These are phyloP conservation scores for Antitrichia curtipendula DNA, from an alignment of 225 moss, liverwort and hornwort species.

Conservation along the genomic window DNA sequence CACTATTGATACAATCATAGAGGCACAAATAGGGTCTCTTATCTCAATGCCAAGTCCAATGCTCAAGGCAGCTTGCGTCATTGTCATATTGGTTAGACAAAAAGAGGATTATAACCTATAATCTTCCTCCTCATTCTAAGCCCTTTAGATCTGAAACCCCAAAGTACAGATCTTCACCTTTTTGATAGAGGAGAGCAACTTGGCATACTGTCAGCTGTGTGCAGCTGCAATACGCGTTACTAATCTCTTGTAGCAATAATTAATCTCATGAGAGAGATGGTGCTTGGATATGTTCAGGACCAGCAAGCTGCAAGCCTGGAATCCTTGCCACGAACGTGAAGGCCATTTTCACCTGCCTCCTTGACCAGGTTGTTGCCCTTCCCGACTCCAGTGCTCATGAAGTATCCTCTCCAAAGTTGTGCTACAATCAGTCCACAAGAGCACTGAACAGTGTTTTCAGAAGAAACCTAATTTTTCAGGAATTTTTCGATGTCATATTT, in stretches of 20 bases:
- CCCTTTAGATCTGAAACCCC: too few species aligned
- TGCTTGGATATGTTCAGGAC: too few species aligned
- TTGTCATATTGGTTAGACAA: not conserved
- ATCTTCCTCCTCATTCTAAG: not conserved
- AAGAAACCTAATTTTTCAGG: not conserved
- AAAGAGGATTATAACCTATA: too few species aligned
- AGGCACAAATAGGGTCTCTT: not conserved
- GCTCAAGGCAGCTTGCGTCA: not conserved
- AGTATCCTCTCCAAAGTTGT: not conserved
- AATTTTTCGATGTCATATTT: not conserved
- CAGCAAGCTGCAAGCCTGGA: conserved; percentile 62
- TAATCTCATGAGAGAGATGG: not conserved
- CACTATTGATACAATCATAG: too few species aligned
- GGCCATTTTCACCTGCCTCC: conserved; percentile 79
- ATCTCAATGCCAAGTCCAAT: not conserved
- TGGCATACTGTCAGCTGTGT: not conserved
- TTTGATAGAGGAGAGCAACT: not conserved
- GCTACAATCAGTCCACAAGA: not conserved
- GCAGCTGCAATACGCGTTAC: too few species aligned
- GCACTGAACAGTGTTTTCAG: too few species aligned
- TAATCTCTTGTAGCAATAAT: not conserved
- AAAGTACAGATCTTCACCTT: not conserved
- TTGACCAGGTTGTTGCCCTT: conserved; percentile 56
- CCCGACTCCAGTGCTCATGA: not conserved
- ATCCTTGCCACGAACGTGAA: conserved; percentile 78